A percentile compares a stretch with the other conserved stretches of the same genome.
Conservation (phyloP, 306 rosid genomes). For the Pueraria montana region DNA sequence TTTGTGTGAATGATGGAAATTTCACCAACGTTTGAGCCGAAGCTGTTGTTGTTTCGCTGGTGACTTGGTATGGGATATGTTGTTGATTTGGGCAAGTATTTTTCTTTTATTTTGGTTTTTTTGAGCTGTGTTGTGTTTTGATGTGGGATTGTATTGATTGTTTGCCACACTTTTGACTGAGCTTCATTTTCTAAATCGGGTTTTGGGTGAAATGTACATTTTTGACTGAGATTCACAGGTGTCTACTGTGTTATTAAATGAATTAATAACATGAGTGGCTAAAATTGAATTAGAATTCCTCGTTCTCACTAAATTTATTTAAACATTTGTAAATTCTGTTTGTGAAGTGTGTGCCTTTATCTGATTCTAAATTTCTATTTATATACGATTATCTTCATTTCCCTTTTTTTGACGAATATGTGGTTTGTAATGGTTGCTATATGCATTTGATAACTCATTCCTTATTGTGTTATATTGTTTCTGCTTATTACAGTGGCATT, state of each 20-base stretch:
- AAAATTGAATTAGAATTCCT: too few relatives aligned
- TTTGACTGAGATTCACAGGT: too few relatives aligned
- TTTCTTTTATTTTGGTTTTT: too few relatives aligned
- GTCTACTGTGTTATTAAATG: not conserved
- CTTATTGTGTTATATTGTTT: not conserved
- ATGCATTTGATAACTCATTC: not conserved
- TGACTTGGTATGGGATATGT: not conserved
- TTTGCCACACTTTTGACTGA: not conserved
- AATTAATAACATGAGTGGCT: not conserved
- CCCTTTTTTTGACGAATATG: not conserved
- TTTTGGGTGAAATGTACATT: slow-evolving; percentile 18
- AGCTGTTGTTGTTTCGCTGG: not conserved
- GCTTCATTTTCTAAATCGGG: not conserved
- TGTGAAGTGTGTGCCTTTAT: too few relatives aligned
- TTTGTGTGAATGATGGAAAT: slow-evolving; percentile 5
- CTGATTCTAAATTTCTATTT: too few relatives aligned
- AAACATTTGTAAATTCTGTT: too few relatives aligned
- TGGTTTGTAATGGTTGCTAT: not conserved
- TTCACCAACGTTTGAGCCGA: not conserved
- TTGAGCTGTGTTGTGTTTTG: not conserved
- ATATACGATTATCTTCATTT: not conserved
- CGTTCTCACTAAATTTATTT: too few relatives aligned
- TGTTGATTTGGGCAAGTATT: slow-evolving; percentile 2
- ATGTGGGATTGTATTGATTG: slow-evolving; percentile 17
- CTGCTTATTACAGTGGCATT: not conserved